These are phyloP conservation scores for Penicillium hordei DNA, from an alignment of 2,329 filamentous ascomycete genomes.

Conservation along the genomic window DNA sequence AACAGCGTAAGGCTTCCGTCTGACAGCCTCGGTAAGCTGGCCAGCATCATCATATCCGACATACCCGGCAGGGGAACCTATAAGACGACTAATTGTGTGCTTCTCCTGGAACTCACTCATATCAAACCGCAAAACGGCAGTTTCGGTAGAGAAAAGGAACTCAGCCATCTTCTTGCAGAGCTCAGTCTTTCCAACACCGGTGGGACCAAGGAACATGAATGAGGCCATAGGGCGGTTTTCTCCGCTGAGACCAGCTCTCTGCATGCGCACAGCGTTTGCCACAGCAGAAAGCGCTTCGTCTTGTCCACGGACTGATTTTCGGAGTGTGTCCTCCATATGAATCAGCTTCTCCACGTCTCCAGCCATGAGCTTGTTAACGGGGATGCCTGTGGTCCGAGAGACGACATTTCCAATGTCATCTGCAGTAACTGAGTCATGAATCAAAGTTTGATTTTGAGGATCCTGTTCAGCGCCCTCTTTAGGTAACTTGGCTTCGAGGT, in stretches of 20 bases:
- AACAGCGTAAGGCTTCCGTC: conserved; percentile 92
- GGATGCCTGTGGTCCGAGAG: conserved; percentile 87
- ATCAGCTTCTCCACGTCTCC: conserved; percentile 94
- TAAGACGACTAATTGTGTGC: conserved; percentile 89
- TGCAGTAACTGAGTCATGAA: conserved; percentile 91
- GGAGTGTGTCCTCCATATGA: conserved; percentile 88
- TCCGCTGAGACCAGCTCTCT: conserved; percentile 85
- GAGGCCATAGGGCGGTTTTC: conserved; percentile 89
- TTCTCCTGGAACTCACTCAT: conserved; percentile 99
- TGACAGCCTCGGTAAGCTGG: conserved; percentile 91
- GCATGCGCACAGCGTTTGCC: conserved; percentile 88
- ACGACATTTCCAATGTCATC: conserved; percentile 95
- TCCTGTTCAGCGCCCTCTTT: conserved; percentile 62
- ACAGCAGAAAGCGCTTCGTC: conserved; percentile 91
- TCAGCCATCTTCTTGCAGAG: conserved; percentile 92
- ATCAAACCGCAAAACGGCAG: conserved; percentile 89
- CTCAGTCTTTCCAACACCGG: conserved; percentile 95
- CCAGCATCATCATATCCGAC: conserved; percentile 96
- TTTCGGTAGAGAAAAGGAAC: conserved; percentile 90
- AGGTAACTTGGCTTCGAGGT: conserved; percentile 74
- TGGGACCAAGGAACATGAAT: conserved; percentile 97
- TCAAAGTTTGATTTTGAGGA: conserved; percentile 58
- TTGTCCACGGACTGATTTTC: conserved; percentile 83
- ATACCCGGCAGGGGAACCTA: conserved; percentile 90
- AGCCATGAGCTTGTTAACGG: conserved; percentile 85